A percentile compares a stretch with the other conserved stretches of the same genome.
These are phyloP conservation scores for Wickerhamomyces sp. DNA, from an alignment of 1,139 yeast species.

Conservation along the genomic window DNA sequence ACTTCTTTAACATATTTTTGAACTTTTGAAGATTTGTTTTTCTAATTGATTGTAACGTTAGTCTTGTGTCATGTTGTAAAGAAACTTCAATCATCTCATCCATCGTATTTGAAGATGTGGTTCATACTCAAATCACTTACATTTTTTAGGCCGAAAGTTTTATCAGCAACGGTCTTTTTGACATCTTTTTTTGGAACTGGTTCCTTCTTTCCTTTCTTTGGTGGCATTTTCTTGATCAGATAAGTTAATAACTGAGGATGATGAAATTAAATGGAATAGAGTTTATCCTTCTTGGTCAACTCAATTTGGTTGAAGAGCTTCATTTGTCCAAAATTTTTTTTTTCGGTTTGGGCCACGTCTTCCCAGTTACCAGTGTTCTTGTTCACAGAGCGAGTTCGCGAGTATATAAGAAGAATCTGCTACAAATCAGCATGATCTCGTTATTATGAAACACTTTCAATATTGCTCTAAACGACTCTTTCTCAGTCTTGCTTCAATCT, in stretches of 20 bases:
- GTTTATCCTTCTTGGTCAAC: neutral
- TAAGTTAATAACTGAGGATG: neutral
- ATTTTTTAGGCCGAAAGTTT: conserved; percentile 91
- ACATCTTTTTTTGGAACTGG: conserved; percentile 61
- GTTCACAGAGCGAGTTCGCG: neutral
- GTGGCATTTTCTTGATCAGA: conserved; percentile 43
- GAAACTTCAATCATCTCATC: neutral
- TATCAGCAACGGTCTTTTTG: conserved; percentile 77
- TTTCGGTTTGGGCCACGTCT: neutral
- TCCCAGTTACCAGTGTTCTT: neutral
- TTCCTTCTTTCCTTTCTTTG: conserved; percentile 64
- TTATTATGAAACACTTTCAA: neutral
- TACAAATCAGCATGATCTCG: neutral
- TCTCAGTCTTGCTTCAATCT: neutral
- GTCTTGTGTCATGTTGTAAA: neutral
- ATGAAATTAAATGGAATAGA: neutral
- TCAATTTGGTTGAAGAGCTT: neutral
- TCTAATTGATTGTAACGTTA: conserved; percentile 28
- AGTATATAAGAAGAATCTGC: neutral
- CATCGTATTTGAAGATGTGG: neutral
- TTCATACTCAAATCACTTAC: conserved; percentile 9
- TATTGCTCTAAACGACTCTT: neutral
- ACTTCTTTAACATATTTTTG: conserved; percentile 83
- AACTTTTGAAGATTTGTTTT: conserved; percentile 88
- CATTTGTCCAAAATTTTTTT: neutral